Percentiles rank a stretch among this genome's conserved stretches.
phyloP scores from a whole-genome alignment of 148 eudicot genomes.

The Fallopia convolvulus region DNA sequence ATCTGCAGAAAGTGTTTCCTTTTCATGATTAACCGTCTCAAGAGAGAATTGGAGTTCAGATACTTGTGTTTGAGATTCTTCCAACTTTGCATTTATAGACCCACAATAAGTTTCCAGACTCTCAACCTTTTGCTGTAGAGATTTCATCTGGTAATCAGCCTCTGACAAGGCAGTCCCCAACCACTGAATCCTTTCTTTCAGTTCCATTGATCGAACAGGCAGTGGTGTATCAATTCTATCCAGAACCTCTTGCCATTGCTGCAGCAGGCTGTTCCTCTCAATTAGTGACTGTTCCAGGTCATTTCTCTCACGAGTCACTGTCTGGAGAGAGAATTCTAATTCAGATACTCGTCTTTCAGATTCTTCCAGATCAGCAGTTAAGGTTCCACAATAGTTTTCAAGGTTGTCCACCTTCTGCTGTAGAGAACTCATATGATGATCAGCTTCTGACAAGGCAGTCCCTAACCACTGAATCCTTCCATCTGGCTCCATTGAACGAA shows the following conservation, averaged over 20 bases:
- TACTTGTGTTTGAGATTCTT: conserved; percentile 46
- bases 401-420: conserved; percentile 72
- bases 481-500: conserved; percentile 86
- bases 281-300: conserved; percentile 81
- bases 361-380: conserved; percentile 56
- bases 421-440: conserved; percentile 60
- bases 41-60: conserved; percentile 47
- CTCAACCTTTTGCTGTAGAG: conserved; percentile 79
- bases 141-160: conserved; percentile 53
- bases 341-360: conserved; percentile 48
- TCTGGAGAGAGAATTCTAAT: conserved; percentile 42
- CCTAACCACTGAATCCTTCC: conserved; percentile 91
- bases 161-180: conserved; percentile 71
- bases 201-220: conserved; percentile 77
- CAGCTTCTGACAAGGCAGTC: conserved; percentile 72
- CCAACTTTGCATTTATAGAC: conserved; percentile 50
- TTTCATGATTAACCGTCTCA: conserved; percentile 39
- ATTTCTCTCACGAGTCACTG: conserved; percentile 58
- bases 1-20: conserved; percentile 40
- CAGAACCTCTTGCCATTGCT: conserved; percentile 84
- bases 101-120: conserved; percentile 46
- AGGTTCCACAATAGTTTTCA: conserved; percentile 44
- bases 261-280: conserved; percentile 85
- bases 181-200: conserved; percentile 94
- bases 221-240: conserved; percentile 69